phyloP scores from a whole-genome alignment of 805 yeast genomes.

The Sugiyamaella boreocaroliniensis region DNA sequence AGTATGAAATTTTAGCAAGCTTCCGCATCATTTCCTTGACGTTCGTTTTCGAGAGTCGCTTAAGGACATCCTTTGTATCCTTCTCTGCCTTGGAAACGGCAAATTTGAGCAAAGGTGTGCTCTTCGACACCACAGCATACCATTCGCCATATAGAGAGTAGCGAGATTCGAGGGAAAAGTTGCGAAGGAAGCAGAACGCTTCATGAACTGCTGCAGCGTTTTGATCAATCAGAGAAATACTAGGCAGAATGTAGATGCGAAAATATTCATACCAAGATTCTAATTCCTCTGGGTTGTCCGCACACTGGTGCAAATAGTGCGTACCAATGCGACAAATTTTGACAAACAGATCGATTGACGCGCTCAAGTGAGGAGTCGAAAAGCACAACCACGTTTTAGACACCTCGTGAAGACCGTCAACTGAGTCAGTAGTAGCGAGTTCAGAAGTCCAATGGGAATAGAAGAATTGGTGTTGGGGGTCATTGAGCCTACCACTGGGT shows the following conservation, averaged over 20 bases:
- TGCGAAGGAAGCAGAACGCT: constrained; percentile 47
- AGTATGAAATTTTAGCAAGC: constrained; percentile 61
- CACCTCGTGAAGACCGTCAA: constrained; percentile 42
- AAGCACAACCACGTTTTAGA: constrained; percentile 47
- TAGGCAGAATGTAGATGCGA: constrained; percentile 62
- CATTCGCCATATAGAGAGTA: constrained; percentile 79
- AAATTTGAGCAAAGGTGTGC: constrained; percentile 47
- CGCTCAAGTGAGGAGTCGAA: constrained; percentile 49
- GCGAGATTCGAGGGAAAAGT: constrained; percentile 55
- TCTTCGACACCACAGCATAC: constrained; percentile 50
- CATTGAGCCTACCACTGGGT: not conserved
- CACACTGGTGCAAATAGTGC: constrained; percentile 27
- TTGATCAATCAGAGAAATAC: constrained; percentile 45
- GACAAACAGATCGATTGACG: constrained; percentile 42
- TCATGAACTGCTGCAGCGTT: constrained; percentile 57
- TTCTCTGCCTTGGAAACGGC: constrained; percentile 65
- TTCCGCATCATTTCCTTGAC: constrained; percentile 64
- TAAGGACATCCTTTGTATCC: constrained; percentile 68
- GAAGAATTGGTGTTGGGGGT: constrained; percentile 33
- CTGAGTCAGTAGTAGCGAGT: constrained; percentile 34
- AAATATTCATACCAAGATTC: constrained; percentile 53
- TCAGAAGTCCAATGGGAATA: constrained; percentile 43
- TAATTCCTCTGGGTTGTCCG: constrained; percentile 13
- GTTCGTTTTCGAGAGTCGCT: constrained; percentile 76
- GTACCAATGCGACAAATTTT: constrained; percentile 58